Evolutionary conservation across 495 filamentous ascomycete species (phyloP).

Genomic region (Daldinia grandis): DNA sequence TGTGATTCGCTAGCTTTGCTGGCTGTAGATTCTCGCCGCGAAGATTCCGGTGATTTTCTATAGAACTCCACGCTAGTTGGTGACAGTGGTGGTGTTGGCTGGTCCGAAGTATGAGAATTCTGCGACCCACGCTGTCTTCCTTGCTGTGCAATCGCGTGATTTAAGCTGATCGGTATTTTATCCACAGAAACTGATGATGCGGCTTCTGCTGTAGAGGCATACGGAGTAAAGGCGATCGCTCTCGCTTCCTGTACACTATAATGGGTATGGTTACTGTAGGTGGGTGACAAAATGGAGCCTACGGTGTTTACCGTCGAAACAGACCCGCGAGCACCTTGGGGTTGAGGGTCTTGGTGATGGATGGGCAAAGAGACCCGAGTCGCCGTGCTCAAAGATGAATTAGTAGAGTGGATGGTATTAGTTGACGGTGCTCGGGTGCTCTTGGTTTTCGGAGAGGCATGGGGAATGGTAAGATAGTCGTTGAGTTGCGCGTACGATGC

Average conservation of each 20-base stretch:
- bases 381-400: slow-evolving; percentile 42
- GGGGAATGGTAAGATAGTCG: slow-evolving; percentile 43
- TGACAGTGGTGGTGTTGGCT: slow-evolving; percentile 58
- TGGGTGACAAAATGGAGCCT: slow-evolving; percentile 28
- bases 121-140: slow-evolving; percentile 37
- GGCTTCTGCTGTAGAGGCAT: slow-evolving; percentile 36
- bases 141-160: slow-evolving; percentile 24
- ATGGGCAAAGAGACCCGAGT: slow-evolving; percentile 31
- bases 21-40: slow-evolving; percentile 28
- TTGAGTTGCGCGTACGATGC: slow-evolving; percentile 44
- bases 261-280: slow-evolving; percentile 17
- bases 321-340: slow-evolving; percentile 18
- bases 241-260: slow-evolving; percentile 42
- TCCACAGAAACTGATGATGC: slow-evolving; percentile 29
- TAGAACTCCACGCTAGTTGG: slow-evolving; percentile 58
- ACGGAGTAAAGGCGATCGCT: slow-evolving; percentile 30
- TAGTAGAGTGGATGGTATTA: slow-evolving; percentile 31
- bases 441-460: slow-evolving; percentile 34
- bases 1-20: slow-evolving; percentile 41
- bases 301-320: slow-evolving; percentile 36
- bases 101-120: slow-evolving; percentile 45
- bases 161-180: slow-evolving; percentile 19
- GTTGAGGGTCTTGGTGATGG: slow-evolving; percentile 18
- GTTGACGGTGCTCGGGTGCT: slow-evolving; percentile 31
- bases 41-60: slow-evolving; percentile 44